These are phyloP conservation scores for Zizania latifolia DNA, from an alignment of 176 grass and related monocot species.

Conservation along the genomic window DNA sequence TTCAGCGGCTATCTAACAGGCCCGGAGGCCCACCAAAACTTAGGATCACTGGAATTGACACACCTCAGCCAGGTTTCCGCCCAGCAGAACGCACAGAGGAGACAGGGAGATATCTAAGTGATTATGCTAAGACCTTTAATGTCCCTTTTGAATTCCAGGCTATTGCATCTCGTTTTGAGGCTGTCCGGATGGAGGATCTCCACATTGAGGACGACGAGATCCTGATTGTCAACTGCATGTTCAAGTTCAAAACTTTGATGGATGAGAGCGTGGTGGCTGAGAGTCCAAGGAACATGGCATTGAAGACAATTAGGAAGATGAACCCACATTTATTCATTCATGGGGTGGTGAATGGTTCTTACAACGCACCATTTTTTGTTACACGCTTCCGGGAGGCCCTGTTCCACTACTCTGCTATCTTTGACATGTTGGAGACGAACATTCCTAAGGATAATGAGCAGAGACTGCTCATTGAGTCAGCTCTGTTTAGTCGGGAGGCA, in stretches of 20 bases:
- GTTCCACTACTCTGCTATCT: constrained; percentile 72
- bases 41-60: constrained; percentile 82
- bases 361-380: constrained; percentile 82
- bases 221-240: constrained; percentile 74
- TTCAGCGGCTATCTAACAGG: constrained; percentile 58
- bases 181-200: constrained; percentile 62
- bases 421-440: constrained; percentile 81
- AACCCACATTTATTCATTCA: constrained; percentile 77
- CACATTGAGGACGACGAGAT: constrained; percentile 71
- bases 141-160: constrained; percentile 73
- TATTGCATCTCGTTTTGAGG: constrained; percentile 67
- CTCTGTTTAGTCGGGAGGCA: constrained; percentile 63
- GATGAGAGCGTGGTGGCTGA: constrained; percentile 80
- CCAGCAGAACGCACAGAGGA: constrained; percentile 74
- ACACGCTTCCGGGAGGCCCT: constrained; percentile 85
- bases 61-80: constrained; percentile 70
- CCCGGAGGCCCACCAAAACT: constrained; percentile 58
- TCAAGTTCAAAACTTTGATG: constrained; percentile 65
- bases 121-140: constrained; percentile 69
- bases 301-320: constrained; percentile 89
- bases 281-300: constrained; percentile 66
- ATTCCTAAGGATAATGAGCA: constrained; percentile 61
- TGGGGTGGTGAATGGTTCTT: constrained; percentile 70
- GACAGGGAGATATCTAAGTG: constrained; percentile 61
- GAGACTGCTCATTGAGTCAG: constrained; percentile 66